Percentiles rank a stretch among this genome's conserved stretches.
These are phyloP conservation scores for Apophysomyces variabilis DNA, from an alignment of 371 early-diverging fungal species.

Conservation along the genomic window DNA sequence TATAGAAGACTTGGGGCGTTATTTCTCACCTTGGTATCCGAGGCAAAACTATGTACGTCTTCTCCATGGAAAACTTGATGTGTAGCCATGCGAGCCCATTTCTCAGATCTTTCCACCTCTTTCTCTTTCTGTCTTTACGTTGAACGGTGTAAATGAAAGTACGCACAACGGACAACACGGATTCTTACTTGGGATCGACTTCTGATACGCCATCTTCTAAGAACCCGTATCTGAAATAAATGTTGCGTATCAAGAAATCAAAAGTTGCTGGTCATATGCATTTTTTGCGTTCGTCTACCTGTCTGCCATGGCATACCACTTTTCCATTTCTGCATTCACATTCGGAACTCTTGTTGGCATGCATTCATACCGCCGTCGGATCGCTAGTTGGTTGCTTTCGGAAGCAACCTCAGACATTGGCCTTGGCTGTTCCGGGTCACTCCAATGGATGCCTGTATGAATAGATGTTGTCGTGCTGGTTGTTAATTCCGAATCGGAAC, in stretches of 20 bases:
- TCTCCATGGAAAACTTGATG: conserved; percentile 34
- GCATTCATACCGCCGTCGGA: conserved; percentile 18
- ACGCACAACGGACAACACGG: too few relatives aligned
- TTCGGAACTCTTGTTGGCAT: conserved; percentile 26
- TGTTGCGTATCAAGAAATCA: not conserved
- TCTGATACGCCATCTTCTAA: conserved; percentile 25
- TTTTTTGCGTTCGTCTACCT: conserved; percentile 28
- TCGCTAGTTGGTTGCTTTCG: not conserved
- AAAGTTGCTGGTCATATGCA: not conserved
- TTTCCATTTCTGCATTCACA: conserved; percentile 51
- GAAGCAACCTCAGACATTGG: not conserved
- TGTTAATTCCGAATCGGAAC: conserved; percentile 5
- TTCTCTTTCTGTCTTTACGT: conserved; percentile 29
- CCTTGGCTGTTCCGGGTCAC: not conserved
- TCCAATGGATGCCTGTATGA: not conserved
- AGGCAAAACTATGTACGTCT: conserved; percentile 46
- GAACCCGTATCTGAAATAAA: conserved; percentile 49
- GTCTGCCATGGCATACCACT: conserved; percentile 53
- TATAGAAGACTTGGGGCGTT: not conserved
- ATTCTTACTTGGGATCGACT: conserved; percentile 21
- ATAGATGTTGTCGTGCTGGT: not conserved
- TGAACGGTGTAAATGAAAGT: too few relatives aligned
- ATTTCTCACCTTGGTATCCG: conserved; percentile 42
- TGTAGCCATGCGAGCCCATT: conserved; percentile 65
- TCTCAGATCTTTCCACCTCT: conserved; percentile 49